Evolutionary conservation across 495 filamentous ascomycete species (phyloP).

Genomic region (Talaromyces proteolyticus): DNA sequence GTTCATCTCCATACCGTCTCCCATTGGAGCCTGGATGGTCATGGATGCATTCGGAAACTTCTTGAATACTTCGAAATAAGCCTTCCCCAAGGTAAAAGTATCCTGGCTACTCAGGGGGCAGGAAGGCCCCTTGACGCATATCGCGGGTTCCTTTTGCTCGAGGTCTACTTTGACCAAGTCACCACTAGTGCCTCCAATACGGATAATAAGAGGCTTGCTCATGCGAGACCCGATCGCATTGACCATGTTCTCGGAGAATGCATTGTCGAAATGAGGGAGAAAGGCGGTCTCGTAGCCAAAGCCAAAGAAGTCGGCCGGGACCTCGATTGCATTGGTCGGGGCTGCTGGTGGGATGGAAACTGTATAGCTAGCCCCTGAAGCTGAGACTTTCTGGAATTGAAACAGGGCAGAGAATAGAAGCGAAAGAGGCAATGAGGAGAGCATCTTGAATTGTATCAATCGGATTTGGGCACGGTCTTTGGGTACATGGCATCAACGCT

Average conservation of each 20-base stretch:
- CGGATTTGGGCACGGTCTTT: too few relatives aligned
- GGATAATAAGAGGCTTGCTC: slow-evolving; percentile 13
- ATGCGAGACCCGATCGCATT: slow-evolving; percentile 13
- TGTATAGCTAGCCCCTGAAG: neutral
- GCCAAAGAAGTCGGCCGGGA: slow-evolving; percentile 18
- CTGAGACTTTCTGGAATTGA: too few relatives aligned
- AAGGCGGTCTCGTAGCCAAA: slow-evolving; percentile 17
- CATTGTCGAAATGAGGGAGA: slow-evolving; percentile 11
- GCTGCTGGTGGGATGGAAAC: neutral
- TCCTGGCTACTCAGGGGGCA: slow-evolving; percentile 1
- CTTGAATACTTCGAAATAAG: slow-evolving; percentile 17
- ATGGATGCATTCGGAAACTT: slow-evolving; percentile 9
- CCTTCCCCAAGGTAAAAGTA: slow-evolving; percentile 11
- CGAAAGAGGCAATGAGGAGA: neutral
- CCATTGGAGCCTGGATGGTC: slow-evolving; percentile 19
- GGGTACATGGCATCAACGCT: too few relatives aligned
- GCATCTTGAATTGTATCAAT: too few relatives aligned
- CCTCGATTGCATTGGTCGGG: slow-evolving; percentile 7
- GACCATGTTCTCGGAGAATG: slow-evolving; percentile 15
- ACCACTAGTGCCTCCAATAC: slow-evolving; percentile 17
- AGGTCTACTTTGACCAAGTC: slow-evolving; percentile 11
- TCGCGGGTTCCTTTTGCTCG: slow-evolving; percentile 4
- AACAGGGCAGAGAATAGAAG: neutral
- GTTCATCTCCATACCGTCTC: slow-evolving; percentile 5
- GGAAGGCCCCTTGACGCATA: slow-evolving; percentile 5